Evolutionary conservation across 1,284 basidiomycete species (phyloP), one percentile per base, ranked within the genome.

Genomic region (Prillingera fragicola): DNA sequence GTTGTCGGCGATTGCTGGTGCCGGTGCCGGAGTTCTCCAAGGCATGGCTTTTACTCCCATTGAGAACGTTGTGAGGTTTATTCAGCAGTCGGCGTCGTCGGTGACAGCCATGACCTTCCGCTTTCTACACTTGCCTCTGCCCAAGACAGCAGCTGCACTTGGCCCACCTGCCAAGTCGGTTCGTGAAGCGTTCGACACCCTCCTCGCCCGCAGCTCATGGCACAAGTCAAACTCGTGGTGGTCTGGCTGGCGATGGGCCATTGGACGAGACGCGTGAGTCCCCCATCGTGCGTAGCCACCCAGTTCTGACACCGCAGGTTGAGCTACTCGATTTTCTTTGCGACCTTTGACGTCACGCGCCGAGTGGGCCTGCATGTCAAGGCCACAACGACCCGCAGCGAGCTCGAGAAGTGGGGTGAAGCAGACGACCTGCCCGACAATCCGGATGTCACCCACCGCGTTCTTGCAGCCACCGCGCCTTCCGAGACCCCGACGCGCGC

Each of bases 271-370:
- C 41, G 65, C 67, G 63, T 65, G 28, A 55, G 63, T 56, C 10
- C 13, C 4, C 5, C 22, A 2, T 23, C n/a, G 10, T 28, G 15
- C 22, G 17, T 7, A 3, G 18, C 7, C 25, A 18, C 10, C 32
- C n/a, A n/a, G n/a, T n/a, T n/a, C 40, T 37, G 18, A 41, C 37
- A 12, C 21, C 15, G 15, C 45, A 67, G 65, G 3, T 38, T 63
- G 8, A 63, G 62, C 36, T 71, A 70, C 43, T 59, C 59, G n/a
- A 54, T 64, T 39, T 71, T 71, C 55, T 71, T 71, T 38, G 67
- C 69, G 9, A 61, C 67, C 0, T 71, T 71, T 35, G 69, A 71
- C 42, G 39, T 69, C 6, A 69, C 69, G 5, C 52, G 69, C 4
- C 54, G 69, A 10, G 50, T 60, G 0, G 65, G 65, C 8, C 47